These are phyloP conservation scores for Escallonia herrerae DNA, from an alignment of 129 eudicot genomes.

Conservation along the genomic window DNA sequence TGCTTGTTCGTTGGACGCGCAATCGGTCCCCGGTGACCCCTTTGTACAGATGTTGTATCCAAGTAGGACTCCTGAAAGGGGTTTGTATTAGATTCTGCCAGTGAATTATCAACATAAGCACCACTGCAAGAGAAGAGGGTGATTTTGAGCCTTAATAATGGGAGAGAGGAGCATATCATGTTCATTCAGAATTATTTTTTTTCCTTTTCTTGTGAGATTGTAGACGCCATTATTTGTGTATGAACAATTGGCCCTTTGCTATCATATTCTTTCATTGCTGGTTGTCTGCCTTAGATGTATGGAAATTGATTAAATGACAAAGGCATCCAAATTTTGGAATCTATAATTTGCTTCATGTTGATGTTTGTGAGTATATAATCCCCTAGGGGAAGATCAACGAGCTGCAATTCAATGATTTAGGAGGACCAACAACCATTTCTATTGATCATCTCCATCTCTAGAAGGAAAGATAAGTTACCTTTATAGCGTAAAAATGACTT, in stretches of 20 bases:
- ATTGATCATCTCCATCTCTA: too few relatives aligned
- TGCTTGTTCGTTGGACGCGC: neutral
- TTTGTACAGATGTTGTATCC: conserved; percentile 38
- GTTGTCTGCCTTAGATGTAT: neutral
- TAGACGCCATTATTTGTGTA: conserved; percentile 3
- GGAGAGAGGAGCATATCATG: neutral
- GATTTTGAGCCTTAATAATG: conserved; percentile 29
- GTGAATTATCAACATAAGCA: conserved; percentile 1
- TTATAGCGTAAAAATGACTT: too few relatives aligned
- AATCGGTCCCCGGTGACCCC: neutral
- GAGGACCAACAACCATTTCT: too few relatives aligned
- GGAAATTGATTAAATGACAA: too few relatives aligned
- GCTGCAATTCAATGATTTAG: too few relatives aligned
- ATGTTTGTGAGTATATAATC: too few relatives aligned
- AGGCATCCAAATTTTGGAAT: too few relatives aligned
- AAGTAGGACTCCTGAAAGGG: conserved; percentile 11
- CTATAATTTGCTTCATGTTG: too few relatives aligned
- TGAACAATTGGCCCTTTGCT: conserved; percentile 8
- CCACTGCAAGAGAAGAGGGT: conserved; percentile 16
- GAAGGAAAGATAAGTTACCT: too few relatives aligned
- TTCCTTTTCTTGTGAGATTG: conserved; percentile 19
- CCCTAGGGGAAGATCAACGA: too few relatives aligned
- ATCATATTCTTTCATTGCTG: neutral
- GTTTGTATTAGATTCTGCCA: neutral
- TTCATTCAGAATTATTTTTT: neutral